These are phyloP conservation scores for Paecilomyces sp. DNA, from an alignment of 2,329 filamentous ascomycete genomes.

Conservation along the genomic window DNA sequence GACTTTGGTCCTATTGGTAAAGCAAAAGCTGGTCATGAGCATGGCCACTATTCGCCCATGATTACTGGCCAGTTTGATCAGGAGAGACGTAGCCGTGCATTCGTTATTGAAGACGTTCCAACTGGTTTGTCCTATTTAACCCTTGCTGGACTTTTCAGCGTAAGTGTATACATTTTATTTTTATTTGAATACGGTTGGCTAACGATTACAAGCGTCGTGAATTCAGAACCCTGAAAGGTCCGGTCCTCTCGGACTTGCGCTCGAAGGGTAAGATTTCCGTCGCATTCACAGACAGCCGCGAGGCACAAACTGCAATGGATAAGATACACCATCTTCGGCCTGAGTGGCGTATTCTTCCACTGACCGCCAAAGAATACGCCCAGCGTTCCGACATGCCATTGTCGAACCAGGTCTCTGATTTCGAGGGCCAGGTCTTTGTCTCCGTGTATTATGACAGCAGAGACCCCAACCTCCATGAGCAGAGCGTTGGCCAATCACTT, in stretches of 20 bases:
- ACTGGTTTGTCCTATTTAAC: slow-evolving; percentile 22
- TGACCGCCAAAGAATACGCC: slow-evolving; percentile 41
- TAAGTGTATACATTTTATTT: slow-evolving; percentile 16
- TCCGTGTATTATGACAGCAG: slow-evolving; percentile 37
- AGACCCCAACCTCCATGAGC: slow-evolving; percentile 18
- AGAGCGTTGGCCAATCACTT: slow-evolving; percentile 42
- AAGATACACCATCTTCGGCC: slow-evolving; percentile 39
- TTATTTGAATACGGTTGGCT: neutral
- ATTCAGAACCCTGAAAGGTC: slow-evolving; percentile 30
- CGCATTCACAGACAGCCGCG: slow-evolving; percentile 54
- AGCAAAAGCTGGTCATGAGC: slow-evolving; percentile 7
- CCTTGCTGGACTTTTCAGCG: slow-evolving; percentile 32
- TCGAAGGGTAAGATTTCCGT: slow-evolving; percentile 43
- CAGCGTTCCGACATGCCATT: slow-evolving; percentile 25
- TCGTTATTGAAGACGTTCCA: slow-evolving; percentile 26
- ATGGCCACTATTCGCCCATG: slow-evolving; percentile 5
- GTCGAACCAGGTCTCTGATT: slow-evolving; percentile 28
- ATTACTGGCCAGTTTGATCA: slow-evolving; percentile 14
- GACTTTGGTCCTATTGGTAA: slow-evolving; percentile 18
- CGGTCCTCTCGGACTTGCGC: slow-evolving; percentile 28
- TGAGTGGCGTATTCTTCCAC: slow-evolving; percentile 42
- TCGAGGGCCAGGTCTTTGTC: slow-evolving; percentile 52
- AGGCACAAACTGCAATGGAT: slow-evolving; percentile 47
- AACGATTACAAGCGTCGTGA: slow-evolving; percentile 19
- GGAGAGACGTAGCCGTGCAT: slow-evolving; percentile 21